Evolutionary conservation across 768 basidiomycete species (phyloP), one percentile per base, ranked within the genome.

Genomic region (Termitomyces sp.): DNA sequence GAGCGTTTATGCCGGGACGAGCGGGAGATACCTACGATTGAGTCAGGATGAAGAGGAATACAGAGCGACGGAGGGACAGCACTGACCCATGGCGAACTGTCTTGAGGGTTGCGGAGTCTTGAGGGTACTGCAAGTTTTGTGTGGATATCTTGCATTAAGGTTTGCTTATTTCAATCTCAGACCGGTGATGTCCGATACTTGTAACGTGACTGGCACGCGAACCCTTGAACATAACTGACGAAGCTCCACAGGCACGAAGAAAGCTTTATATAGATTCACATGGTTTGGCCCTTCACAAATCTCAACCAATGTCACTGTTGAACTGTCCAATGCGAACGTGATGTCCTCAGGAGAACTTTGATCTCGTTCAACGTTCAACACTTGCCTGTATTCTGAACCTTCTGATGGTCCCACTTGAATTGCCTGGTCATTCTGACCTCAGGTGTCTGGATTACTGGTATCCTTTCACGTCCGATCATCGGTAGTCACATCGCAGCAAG

Each of bases 1-100:
- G 94, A 91, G 73, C 95, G 93, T 80, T 98, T 98, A 85, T 98
- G 94, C 74, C 96, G 85, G 69, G 95, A 96, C 65, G 94, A 86
- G 69, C 96, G 90, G 71, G 96, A 91, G 75, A 98, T 98, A 93
- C 95, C 95, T 94, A 67, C 20, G 24, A 58, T 6, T 56, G 56
- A 20, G 59, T 63, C 61, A 58, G 61, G 55, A 50, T 54, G 41
- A 51, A 18, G 58, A n/a, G 18, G 44, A 65, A 54, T 34, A 58
- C 47, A 18, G 57, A 44, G 56, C 52, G 61, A 56, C 46, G 60
- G 55, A 27, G 57, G 39, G 54, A 68, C 75, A 75, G 72, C 72
- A 82, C 86, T 78, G 58, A 89, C 89, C 88, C 89, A 90, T 91
- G 77, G 77, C 78, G 79, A 78, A 76, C 69, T 77, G 84, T 83